Percentiles rank a stretch among this genome's conserved stretches.
These are phyloP conservation scores for Poteriospumella lacustris DNA, from an alignment of 108 stramenopile species.

Conservation along the genomic window DNA sequence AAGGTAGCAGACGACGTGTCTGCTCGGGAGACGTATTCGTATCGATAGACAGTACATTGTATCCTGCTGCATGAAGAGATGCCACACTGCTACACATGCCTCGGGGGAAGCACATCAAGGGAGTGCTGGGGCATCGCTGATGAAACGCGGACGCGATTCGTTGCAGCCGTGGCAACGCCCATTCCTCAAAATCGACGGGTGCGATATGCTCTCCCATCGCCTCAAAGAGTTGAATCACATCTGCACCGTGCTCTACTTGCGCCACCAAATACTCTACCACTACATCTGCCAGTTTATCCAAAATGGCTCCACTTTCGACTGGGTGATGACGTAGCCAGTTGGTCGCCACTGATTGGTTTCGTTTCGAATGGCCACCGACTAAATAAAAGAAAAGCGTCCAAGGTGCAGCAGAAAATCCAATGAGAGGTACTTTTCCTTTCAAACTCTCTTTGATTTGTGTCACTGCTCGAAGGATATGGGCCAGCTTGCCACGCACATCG, in stretches of 20 bases:
- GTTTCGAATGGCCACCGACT: conserved; percentile 85
- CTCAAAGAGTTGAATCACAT: conserved; percentile 74
- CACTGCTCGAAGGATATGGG: conserved; percentile 65
- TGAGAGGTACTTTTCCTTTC: conserved; percentile 77
- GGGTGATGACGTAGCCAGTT: conserved; percentile 72
- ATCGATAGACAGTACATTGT: conserved; percentile 87
- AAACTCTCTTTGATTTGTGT: conserved; percentile 68
- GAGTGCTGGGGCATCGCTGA: conserved; percentile 72
- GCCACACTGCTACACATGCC: conserved; percentile 57
- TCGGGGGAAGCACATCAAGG: conserved; percentile 83
- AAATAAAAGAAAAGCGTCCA: conserved; percentile 93
- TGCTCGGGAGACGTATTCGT: conserved; percentile 64
- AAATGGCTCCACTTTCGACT: conserved; percentile 62
- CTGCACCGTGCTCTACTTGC: conserved; percentile 80
- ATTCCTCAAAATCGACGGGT: conserved; percentile 67
- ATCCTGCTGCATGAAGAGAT: conserved; percentile 61
- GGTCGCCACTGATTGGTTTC: conserved; percentile 71
- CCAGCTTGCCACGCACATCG: conserved; percentile 48
- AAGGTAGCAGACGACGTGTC: conserved; percentile 59
- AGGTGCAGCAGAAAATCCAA: conserved; percentile 87
- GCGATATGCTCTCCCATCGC: conserved; percentile 89
- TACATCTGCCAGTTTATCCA: conserved; percentile 72
- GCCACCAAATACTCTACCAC: conserved; percentile 83
- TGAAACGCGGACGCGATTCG: conserved; percentile 68
- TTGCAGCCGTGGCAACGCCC: conserved; percentile 74